Evolutionary conservation across 257 asterid genomes (phyloP), one percentile per base, ranked within the genome.

Genomic region (Nicotiana attenuata): DNA sequence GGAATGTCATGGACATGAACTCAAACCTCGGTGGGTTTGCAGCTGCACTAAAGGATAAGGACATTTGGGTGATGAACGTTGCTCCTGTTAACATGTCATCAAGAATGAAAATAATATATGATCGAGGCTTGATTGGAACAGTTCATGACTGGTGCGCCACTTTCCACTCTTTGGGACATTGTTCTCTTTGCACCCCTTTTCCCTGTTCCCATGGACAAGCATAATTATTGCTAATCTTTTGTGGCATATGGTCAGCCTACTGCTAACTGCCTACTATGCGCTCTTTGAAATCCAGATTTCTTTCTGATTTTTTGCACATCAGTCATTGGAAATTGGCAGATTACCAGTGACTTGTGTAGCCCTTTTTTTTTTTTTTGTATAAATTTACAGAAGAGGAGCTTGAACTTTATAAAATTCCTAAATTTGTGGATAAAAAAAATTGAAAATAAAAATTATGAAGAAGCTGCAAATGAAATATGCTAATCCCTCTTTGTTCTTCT

Each of bases 1-100:
- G 99, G 89, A 95, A 95, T 86, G 88, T 95, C 83, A 95, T 95
- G 99, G 99, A 95, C 86, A 92, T 95, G 98, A 92, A 93, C 85
- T 90, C 99, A 82, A 89, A 95, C 90, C 90, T 95, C 24, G 99
- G 99, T 53, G 97, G 98, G 35, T 95, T 93, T 85, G 95, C 97
- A 59, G 89, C 98, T 81, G 97, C 98, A 47, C 86, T 95, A 15
- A 91, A 90, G 79, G 93, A 93, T 80, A 91, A 87, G 89, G 98
- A 95, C 82, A 93, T 91, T 63, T 95, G 99, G 99, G 98, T 95
- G 83, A 95, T 95, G 99, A 95, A 95, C 57, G 97, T 93, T 84
- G 95, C 97, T 84, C 96, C 98, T 7, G 85, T 89, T 53, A 90
- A 92, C 84, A 87, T 92, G 65, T 91, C 98, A 19, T 85, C 84